Evolutionary conservation across 805 yeast species (phyloP), one percentile per base, ranked within the genome.

Genomic region (Wickerhamiella dianesei): DNA sequence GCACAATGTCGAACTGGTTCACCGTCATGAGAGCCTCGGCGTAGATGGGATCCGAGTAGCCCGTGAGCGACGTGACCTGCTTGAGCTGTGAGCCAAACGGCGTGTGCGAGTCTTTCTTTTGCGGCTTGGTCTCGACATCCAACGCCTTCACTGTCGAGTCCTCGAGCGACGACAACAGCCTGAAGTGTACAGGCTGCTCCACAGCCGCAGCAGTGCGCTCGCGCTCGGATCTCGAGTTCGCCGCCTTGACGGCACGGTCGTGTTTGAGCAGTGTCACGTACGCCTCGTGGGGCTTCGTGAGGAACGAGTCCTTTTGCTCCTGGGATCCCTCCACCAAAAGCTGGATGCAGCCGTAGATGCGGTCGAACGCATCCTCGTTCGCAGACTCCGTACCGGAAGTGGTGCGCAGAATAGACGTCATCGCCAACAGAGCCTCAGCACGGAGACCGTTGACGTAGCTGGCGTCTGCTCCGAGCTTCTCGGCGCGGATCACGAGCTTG

Each of bases 311-410:
- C 52, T 80, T 79, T 12, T 68, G 57, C 46, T 63, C 65, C 40
- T 73, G 72, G 48, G 76, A 71, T 37, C 78, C 80, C 35, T 46
- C 44, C 46, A 81, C 72, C 56, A 94, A 72, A 49, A 82, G 77
- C 56, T 83, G 79, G 57, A 92, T 76, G 61, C 89, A 88, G n/a
- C 89, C 73, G 64, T 87, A 70, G 48, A 92, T 80, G 68, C 97
- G 78, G 67, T 92, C 98, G n/a, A 82, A 77, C 2, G 96, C 84
- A 66, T 94, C 99, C 67, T 92, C 98, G 61, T 92, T 96, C 9
- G 32, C 32, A 6, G 32, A 25, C 52, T 89, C 87, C 16, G 73
- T 64, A 12, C 92, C 75, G 55, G 85, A 83, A 43, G 95, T 95
- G 37, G 78, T 89, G 61, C 98, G 77, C 50, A 92, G 70, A 44